These are phyloP conservation scores for Athelia psychrophila DNA, from an alignment of 1,284 basidiomycete genomes.

Conservation along the genomic window DNA sequence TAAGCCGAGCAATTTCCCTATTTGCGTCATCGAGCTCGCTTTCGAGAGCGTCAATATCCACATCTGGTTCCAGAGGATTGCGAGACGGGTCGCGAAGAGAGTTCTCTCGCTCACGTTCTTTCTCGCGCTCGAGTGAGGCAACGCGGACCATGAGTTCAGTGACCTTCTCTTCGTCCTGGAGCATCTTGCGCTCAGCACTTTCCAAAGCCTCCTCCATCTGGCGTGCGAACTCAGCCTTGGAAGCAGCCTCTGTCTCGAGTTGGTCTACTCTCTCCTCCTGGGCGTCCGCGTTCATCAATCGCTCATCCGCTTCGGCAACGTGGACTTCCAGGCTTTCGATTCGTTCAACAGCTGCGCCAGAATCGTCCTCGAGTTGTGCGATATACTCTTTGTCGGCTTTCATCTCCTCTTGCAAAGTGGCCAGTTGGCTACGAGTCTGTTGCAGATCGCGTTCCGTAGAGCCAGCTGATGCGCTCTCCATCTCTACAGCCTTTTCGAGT, in stretches of 20 bases:
- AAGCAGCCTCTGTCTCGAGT: constrained; percentile 46
- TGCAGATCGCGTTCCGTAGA: constrained; percentile 30
- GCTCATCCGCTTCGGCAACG: constrained; percentile 42
- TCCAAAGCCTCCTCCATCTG: constrained; percentile 74
- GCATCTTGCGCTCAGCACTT: constrained; percentile 64
- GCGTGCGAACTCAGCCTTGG: constrained; percentile 48
- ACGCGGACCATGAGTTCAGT: constrained; percentile 51
- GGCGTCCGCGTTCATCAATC: constrained; percentile 39
- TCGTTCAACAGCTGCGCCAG: constrained; percentile 40
- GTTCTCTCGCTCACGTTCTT: constrained; percentile 41
- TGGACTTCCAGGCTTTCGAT: constrained; percentile 53
- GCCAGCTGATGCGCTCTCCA: constrained; percentile 42
- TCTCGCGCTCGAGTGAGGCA: constrained; percentile 54
- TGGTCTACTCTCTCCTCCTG: constrained; percentile 48
- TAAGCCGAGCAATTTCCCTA: constrained; percentile 75
- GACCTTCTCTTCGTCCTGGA: constrained; percentile 54
- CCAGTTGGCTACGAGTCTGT: constrained; percentile 29
- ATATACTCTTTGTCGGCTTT: constrained; percentile 45
- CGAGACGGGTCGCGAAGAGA: constrained; percentile 28
- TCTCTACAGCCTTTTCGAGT: constrained; percentile 50
- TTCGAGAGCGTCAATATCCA: constrained; percentile 62
- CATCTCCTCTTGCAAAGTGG: constrained; percentile 36
- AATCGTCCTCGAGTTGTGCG: constrained; percentile 55
- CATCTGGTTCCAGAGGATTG: constrained; percentile 29
- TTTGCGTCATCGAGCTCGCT: constrained; percentile 78